phyloP scores from a whole-genome alignment of 2,329 filamentous ascomycete species.

The Ceratocystis lukuohia region DNA sequence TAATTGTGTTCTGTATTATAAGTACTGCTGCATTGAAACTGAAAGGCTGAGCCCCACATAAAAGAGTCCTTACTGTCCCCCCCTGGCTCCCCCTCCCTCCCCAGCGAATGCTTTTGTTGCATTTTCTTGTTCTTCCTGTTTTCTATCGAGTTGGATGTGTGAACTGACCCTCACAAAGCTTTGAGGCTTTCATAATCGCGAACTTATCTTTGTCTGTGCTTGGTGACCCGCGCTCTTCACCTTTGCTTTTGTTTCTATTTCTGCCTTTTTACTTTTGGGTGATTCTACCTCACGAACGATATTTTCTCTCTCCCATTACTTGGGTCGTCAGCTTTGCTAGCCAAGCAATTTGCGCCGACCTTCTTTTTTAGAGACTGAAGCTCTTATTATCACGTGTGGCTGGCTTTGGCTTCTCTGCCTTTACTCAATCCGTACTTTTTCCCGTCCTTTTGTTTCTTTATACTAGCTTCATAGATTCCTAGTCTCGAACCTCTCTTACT shows the following conservation, averaged over 20 bases:
- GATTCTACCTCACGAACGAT: too few species aligned
- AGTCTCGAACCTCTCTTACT: neutral
- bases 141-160: neutral
- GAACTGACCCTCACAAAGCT: neutral
- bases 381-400: conserved; percentile 6
- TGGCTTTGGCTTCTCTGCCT: conserved; percentile 6
- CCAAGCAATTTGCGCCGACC: neutral
- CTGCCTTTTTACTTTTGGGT: too few species aligned
- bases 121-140: neutral
- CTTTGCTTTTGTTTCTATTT: neutral
- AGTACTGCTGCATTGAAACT: neutral
- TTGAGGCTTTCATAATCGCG: neutral
- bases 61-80: too few species aligned
- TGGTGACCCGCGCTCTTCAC: too few species aligned
- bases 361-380: neutral
- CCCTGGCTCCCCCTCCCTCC: too few species aligned
- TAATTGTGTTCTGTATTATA: neutral
- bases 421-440: conserved; percentile 11
- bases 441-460: conserved; percentile 5
- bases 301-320: too few species aligned
- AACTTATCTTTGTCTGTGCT: neutral
- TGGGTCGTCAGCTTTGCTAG: neutral
- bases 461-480: conserved; percentile 2
- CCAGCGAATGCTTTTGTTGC: neutral
- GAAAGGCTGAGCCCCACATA: neutral